Evolutionary conservation across 192 early-diverging fungal genomes (phyloP).

Genomic region (Coemansia sp.): DNA sequence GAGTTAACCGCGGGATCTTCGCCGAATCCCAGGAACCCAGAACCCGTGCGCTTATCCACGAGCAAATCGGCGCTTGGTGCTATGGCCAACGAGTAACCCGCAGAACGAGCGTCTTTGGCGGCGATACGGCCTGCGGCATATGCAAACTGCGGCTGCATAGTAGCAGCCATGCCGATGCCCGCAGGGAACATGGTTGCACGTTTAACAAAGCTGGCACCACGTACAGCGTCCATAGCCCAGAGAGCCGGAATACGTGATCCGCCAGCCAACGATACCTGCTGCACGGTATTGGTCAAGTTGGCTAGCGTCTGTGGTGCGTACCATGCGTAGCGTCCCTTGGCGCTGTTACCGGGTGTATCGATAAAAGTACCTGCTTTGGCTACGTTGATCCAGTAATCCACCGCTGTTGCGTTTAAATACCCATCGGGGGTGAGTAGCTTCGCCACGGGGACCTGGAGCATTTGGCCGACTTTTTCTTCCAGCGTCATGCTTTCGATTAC

Average conservation of each 20-base stretch:
- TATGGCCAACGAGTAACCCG: slow-evolving; percentile 59
- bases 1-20: slow-evolving; percentile 59
- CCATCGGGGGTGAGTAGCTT: slow-evolving; percentile 55
- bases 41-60: slow-evolving; percentile 56
- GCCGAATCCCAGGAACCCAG: slow-evolving; percentile 48
- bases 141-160: slow-evolving; percentile 58
- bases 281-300: slow-evolving; percentile 54
- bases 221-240: slow-evolving; percentile 60
- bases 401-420: slow-evolving; percentile 48
- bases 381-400: slow-evolving; percentile 55
- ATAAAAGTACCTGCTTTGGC: slow-evolving; percentile 59
- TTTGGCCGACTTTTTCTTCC: slow-evolving; percentile 63
- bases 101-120: slow-evolving; percentile 61
- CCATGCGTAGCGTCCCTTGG: slow-evolving; percentile 32
- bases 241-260: slow-evolving; percentile 59
- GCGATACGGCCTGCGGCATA: slow-evolving; percentile 60
- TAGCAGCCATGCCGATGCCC: slow-evolving; percentile 57
- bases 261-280: slow-evolving; percentile 54
- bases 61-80: slow-evolving; percentile 58
- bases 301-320: slow-evolving; percentile 53
- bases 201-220: slow-evolving; percentile 60
- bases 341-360: slow-evolving; percentile 56
- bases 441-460: slow-evolving; percentile 63
- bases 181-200: slow-evolving; percentile 61
- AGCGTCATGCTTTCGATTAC: slow-evolving; percentile 55